Evolutionary conservation across 2,329 filamentous ascomycete genomes (phyloP).

Genomic region (Diaporthe australafricana): DNA sequence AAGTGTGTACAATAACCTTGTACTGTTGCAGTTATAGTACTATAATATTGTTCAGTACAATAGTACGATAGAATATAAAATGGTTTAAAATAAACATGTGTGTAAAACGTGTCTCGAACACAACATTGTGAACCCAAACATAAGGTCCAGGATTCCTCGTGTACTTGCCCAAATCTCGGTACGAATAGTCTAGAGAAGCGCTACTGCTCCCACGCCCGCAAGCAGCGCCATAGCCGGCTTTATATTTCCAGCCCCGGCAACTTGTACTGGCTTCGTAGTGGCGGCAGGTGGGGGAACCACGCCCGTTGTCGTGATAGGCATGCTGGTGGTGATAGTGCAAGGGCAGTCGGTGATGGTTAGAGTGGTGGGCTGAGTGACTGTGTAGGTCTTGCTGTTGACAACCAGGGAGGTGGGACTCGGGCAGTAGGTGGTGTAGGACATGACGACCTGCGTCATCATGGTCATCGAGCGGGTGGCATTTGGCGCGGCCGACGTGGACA

Average conservation of each 20-base stretch:
- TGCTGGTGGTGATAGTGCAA: constrained; percentile 53
- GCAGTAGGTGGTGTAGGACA: constrained; percentile 53
- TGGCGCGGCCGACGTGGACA: not conserved
- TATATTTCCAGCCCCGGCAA: constrained; percentile 1
- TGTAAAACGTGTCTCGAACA: not conserved
- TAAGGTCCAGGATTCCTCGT: not conserved
- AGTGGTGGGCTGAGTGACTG: constrained; percentile 64
- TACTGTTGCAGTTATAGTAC: too few species aligned
- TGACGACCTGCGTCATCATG: too few species aligned
- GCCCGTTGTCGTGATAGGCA: too few species aligned
- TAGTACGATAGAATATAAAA: not conserved
- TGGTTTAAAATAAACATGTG: not conserved
- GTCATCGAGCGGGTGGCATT: not conserved
- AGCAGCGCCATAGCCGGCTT: constrained; percentile 9
- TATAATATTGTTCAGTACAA: too few species aligned
- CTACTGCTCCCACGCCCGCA: not conserved
- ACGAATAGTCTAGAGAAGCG: not conserved
- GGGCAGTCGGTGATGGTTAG: constrained; percentile 67
- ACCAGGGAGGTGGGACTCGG: constrained; percentile 62
- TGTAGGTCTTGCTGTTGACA: constrained; percentile 63
- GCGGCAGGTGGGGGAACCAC: not conserved
- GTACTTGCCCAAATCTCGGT: not conserved
- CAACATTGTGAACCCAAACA: not conserved
- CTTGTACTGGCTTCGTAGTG: not conserved
- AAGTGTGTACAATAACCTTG: too few species aligned